Conservation (phyloP, 2,329 filamentous ascomycete genomes). For the Epichloe elymi region DNA sequence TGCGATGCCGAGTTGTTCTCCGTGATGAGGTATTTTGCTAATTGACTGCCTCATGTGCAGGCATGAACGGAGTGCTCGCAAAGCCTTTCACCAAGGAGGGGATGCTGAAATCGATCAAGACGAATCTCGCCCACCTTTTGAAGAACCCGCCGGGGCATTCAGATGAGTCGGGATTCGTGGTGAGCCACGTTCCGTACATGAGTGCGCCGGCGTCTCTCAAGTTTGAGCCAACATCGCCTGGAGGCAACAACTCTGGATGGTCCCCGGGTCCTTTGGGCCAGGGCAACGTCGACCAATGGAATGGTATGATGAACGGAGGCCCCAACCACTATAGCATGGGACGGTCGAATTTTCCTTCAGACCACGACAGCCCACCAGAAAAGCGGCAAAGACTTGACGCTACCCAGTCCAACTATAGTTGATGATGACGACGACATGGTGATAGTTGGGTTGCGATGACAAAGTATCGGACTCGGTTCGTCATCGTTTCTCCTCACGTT, state of each 20-base stretch:
- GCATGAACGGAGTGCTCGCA: conserved; percentile 94
- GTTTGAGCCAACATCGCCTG: conserved; percentile 41
- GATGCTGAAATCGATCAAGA: conserved; percentile 74
- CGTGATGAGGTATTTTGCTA: neutral
- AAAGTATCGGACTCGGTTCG: neutral
- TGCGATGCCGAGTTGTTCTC: too few relatives aligned
- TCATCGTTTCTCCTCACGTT: neutral
- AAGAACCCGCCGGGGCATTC: conserved; percentile 44
- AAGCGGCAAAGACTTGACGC: conserved; percentile 40
- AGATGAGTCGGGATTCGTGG: conserved; percentile 21
- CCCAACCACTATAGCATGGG: conserved; percentile 24
- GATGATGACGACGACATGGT: conserved; percentile 10
- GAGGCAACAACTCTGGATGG: conserved; percentile 32
- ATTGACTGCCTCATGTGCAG: conserved; percentile 29
- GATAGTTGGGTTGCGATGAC: neutral
- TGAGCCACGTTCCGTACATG: conserved; percentile 21
- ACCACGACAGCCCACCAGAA: conserved; percentile 32
- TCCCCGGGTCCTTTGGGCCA: conserved; percentile 40
- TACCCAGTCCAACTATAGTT: conserved; percentile 27
- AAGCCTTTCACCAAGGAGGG: conserved; percentile 92
- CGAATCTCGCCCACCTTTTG: conserved; percentile 74
- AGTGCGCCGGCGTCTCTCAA: conserved; percentile 27
- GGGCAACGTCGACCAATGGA: conserved; percentile 30
- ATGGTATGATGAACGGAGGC: conserved; percentile 30
- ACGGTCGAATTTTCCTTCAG: conserved; percentile 16